These are phyloP conservation scores for Rauvolfia tetraphylla DNA, from an alignment of 257 asterid genomes.

Conservation along the genomic window DNA sequence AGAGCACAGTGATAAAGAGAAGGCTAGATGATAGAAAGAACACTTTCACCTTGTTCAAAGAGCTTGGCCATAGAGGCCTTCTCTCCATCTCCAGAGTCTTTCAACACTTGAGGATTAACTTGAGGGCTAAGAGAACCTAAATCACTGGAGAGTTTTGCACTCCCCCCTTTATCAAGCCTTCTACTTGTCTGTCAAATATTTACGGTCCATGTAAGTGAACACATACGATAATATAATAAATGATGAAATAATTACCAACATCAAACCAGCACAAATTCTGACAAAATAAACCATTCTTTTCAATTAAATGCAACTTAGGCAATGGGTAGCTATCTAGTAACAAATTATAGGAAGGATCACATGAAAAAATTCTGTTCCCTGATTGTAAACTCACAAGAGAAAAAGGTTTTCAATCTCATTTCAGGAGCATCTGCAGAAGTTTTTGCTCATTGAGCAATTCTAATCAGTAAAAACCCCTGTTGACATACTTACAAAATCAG, in stretches of 20 bases:
- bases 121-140: constrained; percentile 51
- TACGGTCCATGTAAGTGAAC: neutral
- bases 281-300: neutral
- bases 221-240: neutral
- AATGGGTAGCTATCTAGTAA: neutral
- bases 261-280: neutral
- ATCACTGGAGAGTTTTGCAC: constrained; percentile 31
- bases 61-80: constrained; percentile 66
- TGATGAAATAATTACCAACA: neutral
- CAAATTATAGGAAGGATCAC: neutral
- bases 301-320: neutral
- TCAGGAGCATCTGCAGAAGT: neutral
- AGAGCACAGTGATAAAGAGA: constrained; percentile 4
- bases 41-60: constrained; percentile 71
- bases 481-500: neutral
- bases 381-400: neutral
- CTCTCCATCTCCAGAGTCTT: constrained; percentile 61
- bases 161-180: constrained; percentile 50
- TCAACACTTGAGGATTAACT: constrained; percentile 41
- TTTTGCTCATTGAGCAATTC: neutral
- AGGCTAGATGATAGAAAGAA: constrained; percentile 5
- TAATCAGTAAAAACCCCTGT: neutral
- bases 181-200: constrained; percentile 48
- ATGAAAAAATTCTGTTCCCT: neutral
- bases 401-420: neutral